Base-by-base conservation (phyloP, 2,329 filamentous ascomycete genomes). In the Fusarium nisikadoi region DNA sequence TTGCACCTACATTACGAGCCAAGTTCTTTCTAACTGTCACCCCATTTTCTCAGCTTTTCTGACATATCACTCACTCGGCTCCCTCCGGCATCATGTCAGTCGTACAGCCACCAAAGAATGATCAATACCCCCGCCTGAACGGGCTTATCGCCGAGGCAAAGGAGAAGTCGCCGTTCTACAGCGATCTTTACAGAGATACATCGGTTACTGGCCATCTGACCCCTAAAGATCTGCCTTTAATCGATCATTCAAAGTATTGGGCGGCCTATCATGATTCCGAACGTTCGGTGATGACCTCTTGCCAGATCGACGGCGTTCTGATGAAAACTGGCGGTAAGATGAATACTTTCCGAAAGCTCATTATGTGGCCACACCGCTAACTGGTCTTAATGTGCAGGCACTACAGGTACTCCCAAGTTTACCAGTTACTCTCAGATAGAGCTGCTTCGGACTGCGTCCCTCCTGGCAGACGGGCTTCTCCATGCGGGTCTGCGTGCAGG, bases 31-130 rank as follows among this genome's bases (percentile, higher is more conserved):
- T 8, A 2, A 9, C 6, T 47, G 2, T 29, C 16, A 20, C 4
- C 10, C 2, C 6, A 29, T 12, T 29, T 29, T 12, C 4, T n/a
- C 3, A 2, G 13, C 2, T 12, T 47, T 12, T 16, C 27, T 47
- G 9, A 17, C 12, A 5, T 2, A 11, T 0, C 4, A 29, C 3
- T 8, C 10, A 11, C 3, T n/a, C 0, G 3, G 2, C 7, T 2
- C 19, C 13, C 9, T 2, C 7, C 9, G 3, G 3, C 14, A n/a
- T 4, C 20, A 31, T 47, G 45, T 47, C 45, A 8, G 2, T 17
- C 3, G 14, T 47, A 8, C 14, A 31, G 5, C 27, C 27, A 31
- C 27, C 10, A 9, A 23, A 23, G 20, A 5, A 2, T 6, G 14
- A 47, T 17, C 7, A 31, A 17, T 23, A 31, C 13, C 5, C 7